Conservation (phyloP, 2,329 filamentous ascomycete genomes). For the Paraphaeosphaeria minitans region DNA sequence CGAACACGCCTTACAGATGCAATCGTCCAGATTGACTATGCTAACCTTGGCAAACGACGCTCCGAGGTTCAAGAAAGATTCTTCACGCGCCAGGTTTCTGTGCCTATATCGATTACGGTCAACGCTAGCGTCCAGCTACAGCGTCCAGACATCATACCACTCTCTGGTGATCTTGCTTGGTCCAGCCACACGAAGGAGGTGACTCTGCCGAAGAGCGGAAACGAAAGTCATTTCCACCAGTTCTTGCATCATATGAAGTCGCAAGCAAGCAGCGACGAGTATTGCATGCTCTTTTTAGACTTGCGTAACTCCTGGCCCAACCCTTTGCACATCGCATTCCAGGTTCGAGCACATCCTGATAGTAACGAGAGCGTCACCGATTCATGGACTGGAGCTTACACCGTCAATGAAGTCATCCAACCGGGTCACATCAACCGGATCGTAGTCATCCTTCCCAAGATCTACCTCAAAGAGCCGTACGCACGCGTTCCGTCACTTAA, state of each 20-base stretch:
- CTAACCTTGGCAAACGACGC: conserved; percentile 72
- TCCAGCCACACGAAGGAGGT: conserved; percentile 37
- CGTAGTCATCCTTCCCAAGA: conserved; percentile 74
- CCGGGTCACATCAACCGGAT: conserved; percentile 71
- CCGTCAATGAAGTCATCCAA: conserved; percentile 55
- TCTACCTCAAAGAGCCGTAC: conserved; percentile 78
- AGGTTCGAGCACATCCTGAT: conserved; percentile 44
- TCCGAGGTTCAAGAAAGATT: conserved; percentile 74
- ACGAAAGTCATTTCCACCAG: conserved; percentile 51
- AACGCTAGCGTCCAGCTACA: conserved; percentile 87
- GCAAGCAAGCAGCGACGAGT: conserved; percentile 59
- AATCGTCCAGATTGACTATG: conserved; percentile 84
- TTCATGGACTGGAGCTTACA: conserved; percentile 27
- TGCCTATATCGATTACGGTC: conserved; percentile 85
- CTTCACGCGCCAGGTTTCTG: conserved; percentile 80
- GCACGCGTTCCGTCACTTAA: conserved; percentile 80
- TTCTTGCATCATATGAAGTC: conserved; percentile 51
- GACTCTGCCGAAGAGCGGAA: conserved; percentile 22
- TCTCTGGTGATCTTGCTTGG: conserved; percentile 74
- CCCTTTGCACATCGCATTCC: conserved; percentile 70
- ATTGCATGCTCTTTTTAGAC: conserved; percentile 81
- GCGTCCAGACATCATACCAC: conserved; percentile 77
- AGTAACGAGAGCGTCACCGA: conserved; percentile 13
- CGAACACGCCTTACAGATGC: conserved; percentile 83
- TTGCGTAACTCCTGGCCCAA: conserved; percentile 89